Percentiles rank a stretch among this genome's conserved stretches.
Conservation (phyloP, 164 flowering plant species). For the Macadamia integrifolia region DNA sequence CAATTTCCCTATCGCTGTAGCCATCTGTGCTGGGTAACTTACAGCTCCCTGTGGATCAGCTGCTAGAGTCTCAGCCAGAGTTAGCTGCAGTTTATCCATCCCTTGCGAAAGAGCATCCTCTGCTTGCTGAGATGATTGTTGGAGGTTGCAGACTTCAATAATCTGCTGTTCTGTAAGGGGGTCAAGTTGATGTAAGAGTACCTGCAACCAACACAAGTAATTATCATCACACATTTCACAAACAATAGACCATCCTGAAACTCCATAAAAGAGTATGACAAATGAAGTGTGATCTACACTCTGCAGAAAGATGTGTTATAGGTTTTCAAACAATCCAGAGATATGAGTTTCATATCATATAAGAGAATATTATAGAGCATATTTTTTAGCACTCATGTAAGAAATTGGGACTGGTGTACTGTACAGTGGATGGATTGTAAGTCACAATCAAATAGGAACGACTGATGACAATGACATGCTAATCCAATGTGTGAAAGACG, state of each 20-base stretch:
- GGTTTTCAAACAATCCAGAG: too few species aligned
- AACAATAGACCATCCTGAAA: neutral
- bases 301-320: neutral
- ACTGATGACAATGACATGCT: neutral
- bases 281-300: neutral
- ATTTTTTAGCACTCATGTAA: too few species aligned
- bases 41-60: conserved; percentile 48
- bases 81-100: conserved; percentile 79
- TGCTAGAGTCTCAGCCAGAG: conserved; percentile 52
- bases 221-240: neutral
- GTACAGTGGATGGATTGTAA: neutral
- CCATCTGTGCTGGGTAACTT: conserved; percentile 52
- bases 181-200: conserved; percentile 66
- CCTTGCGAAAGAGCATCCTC: conserved; percentile 96
- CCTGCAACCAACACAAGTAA: conserved; percentile 39
- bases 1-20: conserved; percentile 60
- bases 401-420: neutral
- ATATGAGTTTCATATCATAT: too few species aligned
- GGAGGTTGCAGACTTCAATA: conserved; percentile 44
- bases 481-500: neutral
- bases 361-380: too few species aligned
- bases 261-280: neutral
- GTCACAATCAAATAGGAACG: neutral
- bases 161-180: conserved; percentile 63
- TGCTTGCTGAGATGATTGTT: conserved; percentile 84